Evolutionary conservation across 805 yeast genomes (phyloP).

Genomic region (Cyberlindnera suaveolens): DNA sequence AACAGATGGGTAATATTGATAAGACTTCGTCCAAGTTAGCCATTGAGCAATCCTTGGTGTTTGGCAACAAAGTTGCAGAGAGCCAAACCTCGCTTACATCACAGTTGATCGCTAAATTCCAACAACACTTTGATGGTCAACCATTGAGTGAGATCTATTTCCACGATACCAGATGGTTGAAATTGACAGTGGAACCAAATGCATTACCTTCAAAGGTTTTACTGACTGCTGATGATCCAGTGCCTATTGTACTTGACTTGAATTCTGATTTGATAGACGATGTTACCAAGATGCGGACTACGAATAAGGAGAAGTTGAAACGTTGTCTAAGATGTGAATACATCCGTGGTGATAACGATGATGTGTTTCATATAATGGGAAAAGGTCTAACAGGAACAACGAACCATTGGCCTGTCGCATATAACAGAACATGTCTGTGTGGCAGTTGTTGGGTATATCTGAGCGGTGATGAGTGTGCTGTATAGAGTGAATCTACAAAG

Average conservation of each 20-base stretch:
- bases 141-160: constrained; percentile 24
- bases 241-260: constrained; percentile 27
- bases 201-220: constrained; percentile 29
- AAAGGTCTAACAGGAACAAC: constrained; percentile 17
- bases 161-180: constrained; percentile 63
- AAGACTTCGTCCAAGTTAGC: constrained; percentile 10
- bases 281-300: constrained; percentile 23
- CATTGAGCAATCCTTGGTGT: constrained; percentile 21
- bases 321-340: constrained; percentile 53
- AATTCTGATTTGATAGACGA: constrained; percentile 26
- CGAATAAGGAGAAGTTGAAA: constrained; percentile 26
- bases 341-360: constrained; percentile 28
- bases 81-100: constrained; percentile 15
- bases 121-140: neutral
- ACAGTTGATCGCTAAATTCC: constrained; percentile 2
- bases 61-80: constrained; percentile 21
- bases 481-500: neutral
- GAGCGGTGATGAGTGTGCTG: constrained; percentile 8
- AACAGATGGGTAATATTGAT: constrained; percentile 20
- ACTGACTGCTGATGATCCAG: constrained; percentile 27
- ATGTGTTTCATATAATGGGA: constrained; percentile 23
- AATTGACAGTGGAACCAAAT: constrained; percentile 26
- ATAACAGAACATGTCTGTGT: constrained; percentile 70
- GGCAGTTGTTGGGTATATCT: constrained; percentile 69
- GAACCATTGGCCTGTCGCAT: constrained; percentile 53